These are phyloP conservation scores for Talaromyces atroroseus DNA, from an alignment of 2,329 filamentous ascomycete species.

Conservation along the genomic window DNA sequence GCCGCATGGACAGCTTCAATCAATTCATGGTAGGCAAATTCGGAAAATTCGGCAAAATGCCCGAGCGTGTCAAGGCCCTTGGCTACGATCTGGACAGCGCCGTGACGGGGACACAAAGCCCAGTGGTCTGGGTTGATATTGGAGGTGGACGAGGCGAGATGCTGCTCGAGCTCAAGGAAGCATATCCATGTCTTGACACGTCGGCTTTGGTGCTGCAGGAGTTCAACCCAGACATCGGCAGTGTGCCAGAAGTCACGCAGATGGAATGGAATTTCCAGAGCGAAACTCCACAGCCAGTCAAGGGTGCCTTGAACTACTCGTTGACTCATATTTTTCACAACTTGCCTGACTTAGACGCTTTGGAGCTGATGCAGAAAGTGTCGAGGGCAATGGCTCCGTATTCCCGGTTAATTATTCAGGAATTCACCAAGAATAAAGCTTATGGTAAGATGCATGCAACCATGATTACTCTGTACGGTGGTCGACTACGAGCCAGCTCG, in stretches of 20 bases:
- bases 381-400: conserved; percentile 29
- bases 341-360: conserved; percentile 31
- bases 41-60: conserved; percentile 28
- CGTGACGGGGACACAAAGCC: conserved; percentile 16
- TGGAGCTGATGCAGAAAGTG: conserved; percentile 32
- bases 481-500: conserved; percentile 27
- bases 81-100: conserved; percentile 29
- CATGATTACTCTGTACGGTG: conserved; percentile 34
- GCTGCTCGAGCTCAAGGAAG: conserved; percentile 32
- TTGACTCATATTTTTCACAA: conserved; percentile 36
- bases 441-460: conserved; percentile 33
- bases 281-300: conserved; percentile 27
- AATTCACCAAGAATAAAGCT: conserved; percentile 31
- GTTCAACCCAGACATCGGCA: conserved; percentile 28
- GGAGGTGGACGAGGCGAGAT: conserved; percentile 34
- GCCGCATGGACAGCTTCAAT: conserved; percentile 37
- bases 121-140: conserved; percentile 31
- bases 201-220: conserved; percentile 32
- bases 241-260: conserved; percentile 24
- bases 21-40: conserved; percentile 38
- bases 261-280: conserved; percentile 34
- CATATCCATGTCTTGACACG: conserved; percentile 24
- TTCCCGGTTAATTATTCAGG: conserved; percentile 32
- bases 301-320: conserved; percentile 29
- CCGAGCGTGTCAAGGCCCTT: conserved; percentile 24